Percentiles rank a stretch among this genome's conserved stretches.
Conservation (phyloP, 2,329 filamentous ascomycete species). For the Fusarium solani-melongenae region DNA sequence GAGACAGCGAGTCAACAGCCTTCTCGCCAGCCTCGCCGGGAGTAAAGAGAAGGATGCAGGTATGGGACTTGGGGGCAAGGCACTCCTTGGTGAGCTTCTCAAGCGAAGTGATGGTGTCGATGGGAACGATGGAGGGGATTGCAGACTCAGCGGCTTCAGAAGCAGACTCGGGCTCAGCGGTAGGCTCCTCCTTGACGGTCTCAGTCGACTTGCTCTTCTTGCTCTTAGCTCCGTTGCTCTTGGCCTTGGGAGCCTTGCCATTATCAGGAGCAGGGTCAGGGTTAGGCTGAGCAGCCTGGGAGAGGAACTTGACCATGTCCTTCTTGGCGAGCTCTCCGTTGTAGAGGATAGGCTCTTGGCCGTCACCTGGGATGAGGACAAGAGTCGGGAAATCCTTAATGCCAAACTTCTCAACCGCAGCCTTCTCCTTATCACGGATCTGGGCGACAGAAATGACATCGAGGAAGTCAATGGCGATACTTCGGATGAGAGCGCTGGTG, state of each 20-base stretch:
- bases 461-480: constrained; percentile 90
- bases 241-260: constrained; percentile 53
- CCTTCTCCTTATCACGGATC: constrained; percentile 82
- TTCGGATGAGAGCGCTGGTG: constrained; percentile 83
- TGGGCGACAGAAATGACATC: constrained; percentile 84
- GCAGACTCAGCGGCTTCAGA: constrained; percentile 42
- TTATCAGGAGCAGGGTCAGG: constrained; percentile 69
- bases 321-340: constrained; percentile 88
- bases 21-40: constrained; percentile 65
- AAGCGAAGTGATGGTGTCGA: constrained; percentile 72
- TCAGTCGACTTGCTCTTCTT: constrained; percentile 45
- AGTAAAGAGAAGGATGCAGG: constrained; percentile 83
- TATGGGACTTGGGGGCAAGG: constrained; percentile 79
- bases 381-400: constrained; percentile 83
- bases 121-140: constrained; percentile 63
- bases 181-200: constrained; percentile 45
- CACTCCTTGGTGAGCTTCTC: constrained; percentile 77
- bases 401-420: constrained; percentile 77
- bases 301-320: constrained; percentile 83
- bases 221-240: constrained; percentile 51
- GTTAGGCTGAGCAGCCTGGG: constrained; percentile 82
- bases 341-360: constrained; percentile 77
- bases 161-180: constrained; percentile 34
- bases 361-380: constrained; percentile 79
- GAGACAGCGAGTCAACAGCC: constrained; percentile 72